These are phyloP conservation scores for Leishmania braziliensis DNA, from an alignment of 208 protist genomes.

Conservation along the genomic window DNA sequence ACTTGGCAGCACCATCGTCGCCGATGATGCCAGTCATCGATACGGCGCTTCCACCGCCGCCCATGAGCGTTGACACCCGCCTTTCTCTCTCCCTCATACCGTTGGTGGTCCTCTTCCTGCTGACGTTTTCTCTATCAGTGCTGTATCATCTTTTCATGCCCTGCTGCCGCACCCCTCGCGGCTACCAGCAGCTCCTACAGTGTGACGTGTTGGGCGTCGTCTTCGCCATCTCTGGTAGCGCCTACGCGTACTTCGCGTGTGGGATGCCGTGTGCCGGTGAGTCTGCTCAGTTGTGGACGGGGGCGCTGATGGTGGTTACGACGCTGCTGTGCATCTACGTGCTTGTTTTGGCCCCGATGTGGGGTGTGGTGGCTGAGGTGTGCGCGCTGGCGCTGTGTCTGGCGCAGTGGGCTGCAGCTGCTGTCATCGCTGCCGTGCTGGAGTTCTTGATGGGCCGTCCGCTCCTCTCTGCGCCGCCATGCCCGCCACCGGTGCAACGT, in stretches of 20 bases:
- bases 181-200: conserved; percentile 58
- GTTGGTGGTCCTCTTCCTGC: conserved; percentile 23
- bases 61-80: conserved; percentile 11
- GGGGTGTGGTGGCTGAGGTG: conserved; percentile 5
- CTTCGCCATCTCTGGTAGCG: conserved; percentile 46
- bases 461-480: not conserved
- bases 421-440: conserved; percentile 1
- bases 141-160: conserved; percentile 73
- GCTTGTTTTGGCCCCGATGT: conserved; percentile 36
- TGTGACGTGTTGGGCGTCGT: conserved; percentile 61
- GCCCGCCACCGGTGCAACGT: not conserved
- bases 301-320: conserved; percentile 13
- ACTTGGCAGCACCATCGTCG: not conserved
- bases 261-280: conserved; percentile 40
- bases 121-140: conserved; percentile 58
- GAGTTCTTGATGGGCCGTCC: conserved; percentile 15
- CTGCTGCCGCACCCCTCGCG: conserved; percentile 35
- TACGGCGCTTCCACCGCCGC: not conserved
- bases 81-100: conserved; percentile 24
- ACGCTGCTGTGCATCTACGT: conserved; percentile 35
- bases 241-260: conserved; percentile 44
- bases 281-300: conserved; percentile 2
- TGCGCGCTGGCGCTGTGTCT: not conserved
- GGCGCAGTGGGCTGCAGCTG: conserved; percentile 8
- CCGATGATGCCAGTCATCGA: not conserved